Evolutionary conservation across 129 eudicot genomes (phyloP).

Genomic region (Ambrosia trifida): DNA sequence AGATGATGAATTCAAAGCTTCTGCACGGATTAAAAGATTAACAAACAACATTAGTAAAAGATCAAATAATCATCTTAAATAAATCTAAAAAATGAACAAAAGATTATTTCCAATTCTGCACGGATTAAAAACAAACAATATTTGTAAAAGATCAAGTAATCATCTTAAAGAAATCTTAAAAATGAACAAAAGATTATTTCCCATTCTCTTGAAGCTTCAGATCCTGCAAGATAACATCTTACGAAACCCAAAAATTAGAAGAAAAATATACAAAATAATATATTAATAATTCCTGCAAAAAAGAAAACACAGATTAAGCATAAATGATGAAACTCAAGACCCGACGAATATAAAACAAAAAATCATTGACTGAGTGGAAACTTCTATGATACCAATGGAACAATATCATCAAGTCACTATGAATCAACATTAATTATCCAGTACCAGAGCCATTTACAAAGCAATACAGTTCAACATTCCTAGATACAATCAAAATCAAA

Average conservation of each 20-base stretch:
- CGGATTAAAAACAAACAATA: neutral
- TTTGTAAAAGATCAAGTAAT: slow-evolving; percentile 15
- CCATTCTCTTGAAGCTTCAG: slow-evolving; percentile 51
- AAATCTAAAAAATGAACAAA: slow-evolving; percentile 22
- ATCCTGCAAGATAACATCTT: slow-evolving; percentile 62
- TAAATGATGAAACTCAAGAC: slow-evolving; percentile 11
- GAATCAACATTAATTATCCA: neutral
- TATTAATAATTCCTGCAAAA: slow-evolving; percentile 37
- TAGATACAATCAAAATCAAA: neutral
- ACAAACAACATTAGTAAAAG: slow-evolving; percentile 3
- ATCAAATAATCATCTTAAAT: slow-evolving; percentile 3
- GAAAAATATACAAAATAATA: neutral
- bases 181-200: slow-evolving; percentile 10
- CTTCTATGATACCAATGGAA: too few relatives aligned
- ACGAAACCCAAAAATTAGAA: slow-evolving; percentile 31
- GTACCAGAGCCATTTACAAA: slow-evolving; percentile 3
- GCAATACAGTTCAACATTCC: neutral
- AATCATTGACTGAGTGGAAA: too few relatives aligned
- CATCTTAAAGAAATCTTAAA: slow-evolving; percentile 16
- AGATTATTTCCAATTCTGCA: slow-evolving; percentile 34
- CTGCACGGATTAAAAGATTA: slow-evolving; percentile 16
- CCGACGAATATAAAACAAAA: too few relatives aligned
- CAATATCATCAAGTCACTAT: too few relatives aligned
- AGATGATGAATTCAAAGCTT: slow-evolving; percentile 11
- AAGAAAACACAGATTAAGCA: slow-evolving; percentile 4